These are phyloP conservation scores for Deinandra increscens DNA, from an alignment of 129 eudicot species.

Conservation along the genomic window DNA sequence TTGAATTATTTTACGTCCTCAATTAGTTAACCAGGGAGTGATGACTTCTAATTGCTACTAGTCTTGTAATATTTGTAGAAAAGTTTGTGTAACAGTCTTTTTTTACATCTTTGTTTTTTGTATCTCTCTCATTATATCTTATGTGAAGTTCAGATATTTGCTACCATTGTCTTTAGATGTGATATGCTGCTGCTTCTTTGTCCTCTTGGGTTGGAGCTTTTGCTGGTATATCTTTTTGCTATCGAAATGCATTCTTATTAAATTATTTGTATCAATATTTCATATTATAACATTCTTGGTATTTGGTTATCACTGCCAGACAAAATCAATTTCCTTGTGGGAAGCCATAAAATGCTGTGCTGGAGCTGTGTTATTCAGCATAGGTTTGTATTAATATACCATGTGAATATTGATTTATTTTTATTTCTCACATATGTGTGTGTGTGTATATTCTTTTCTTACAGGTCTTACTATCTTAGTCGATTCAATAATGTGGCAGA, in stretches of 20 bases:
- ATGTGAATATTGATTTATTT: slow-evolving; percentile 6
- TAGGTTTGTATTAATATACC: slow-evolving; percentile 59
- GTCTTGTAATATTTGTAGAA: background rate
- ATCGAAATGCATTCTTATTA: slow-evolving; percentile 7
- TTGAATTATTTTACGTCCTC: background rate
- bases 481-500: slow-evolving; percentile 86
- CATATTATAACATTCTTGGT: background rate
- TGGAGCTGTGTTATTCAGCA: slow-evolving; percentile 52
- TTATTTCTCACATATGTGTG: background rate
- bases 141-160: slow-evolving; percentile 62
- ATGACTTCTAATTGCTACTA: background rate
- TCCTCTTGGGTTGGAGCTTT: slow-evolving; percentile 84
- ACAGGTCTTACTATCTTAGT: slow-evolving; percentile 73
- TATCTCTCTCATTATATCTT: slow-evolving; percentile 26
- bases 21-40: background rate
- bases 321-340: slow-evolving; percentile 75
- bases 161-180: slow-evolving; percentile 90
- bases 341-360: slow-evolving; percentile 62
- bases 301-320: slow-evolving; percentile 46
- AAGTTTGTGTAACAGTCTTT: slow-evolving; percentile 2
- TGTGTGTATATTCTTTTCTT: slow-evolving; percentile 19
- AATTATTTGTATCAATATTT: slow-evolving; percentile 6
- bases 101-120: slow-evolving; percentile 12
- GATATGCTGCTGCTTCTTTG: slow-evolving; percentile 82
- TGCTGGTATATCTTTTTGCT: slow-evolving; percentile 57